Evolutionary conservation across 2,329 filamentous ascomycete genomes (phyloP).

Genomic region (Pseudopyricularia cyperi): DNA sequence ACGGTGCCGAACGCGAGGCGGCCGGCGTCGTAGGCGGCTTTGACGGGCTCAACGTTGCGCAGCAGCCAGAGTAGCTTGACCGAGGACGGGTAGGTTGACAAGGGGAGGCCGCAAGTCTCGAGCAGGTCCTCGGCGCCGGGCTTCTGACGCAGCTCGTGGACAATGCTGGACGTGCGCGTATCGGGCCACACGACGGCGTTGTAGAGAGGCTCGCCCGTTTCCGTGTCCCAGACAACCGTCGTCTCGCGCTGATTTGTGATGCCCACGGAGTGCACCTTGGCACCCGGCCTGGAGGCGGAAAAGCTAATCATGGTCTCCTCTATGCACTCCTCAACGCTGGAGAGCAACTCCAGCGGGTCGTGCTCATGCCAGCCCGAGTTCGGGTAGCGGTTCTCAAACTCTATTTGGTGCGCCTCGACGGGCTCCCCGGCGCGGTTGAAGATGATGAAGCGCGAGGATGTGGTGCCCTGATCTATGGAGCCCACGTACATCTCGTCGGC

Average conservation of each 20-base stretch:
- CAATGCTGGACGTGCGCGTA: constrained; percentile 59
- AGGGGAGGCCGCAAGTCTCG: constrained; percentile 63
- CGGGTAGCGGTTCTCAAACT: constrained; percentile 75
- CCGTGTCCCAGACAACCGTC: constrained; percentile 70
- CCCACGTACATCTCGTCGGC: constrained; percentile 49
- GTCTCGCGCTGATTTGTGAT: constrained; percentile 90
- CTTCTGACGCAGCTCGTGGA: constrained; percentile 60
- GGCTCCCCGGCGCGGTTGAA: constrained; percentile 71
- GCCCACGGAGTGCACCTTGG: constrained; percentile 62
- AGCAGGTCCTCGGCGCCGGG: constrained; percentile 56
- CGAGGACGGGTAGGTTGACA: constrained; percentile 80
- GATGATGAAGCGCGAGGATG: constrained; percentile 79
- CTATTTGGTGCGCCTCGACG: constrained; percentile 72
- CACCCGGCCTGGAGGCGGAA: constrained; percentile 51
- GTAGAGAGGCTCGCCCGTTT: constrained; percentile 66
- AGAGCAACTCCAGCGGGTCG: constrained; percentile 63
- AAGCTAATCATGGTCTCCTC: constrained; percentile 63
- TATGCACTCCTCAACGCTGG: constrained; percentile 67
- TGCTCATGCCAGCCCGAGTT: constrained; percentile 88
- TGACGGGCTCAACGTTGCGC: constrained; percentile 55
- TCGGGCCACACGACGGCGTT: constrained; percentile 89
- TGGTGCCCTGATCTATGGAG: constrained; percentile 84
- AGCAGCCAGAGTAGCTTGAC: constrained; percentile 79
- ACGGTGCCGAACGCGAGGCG: constrained; percentile 75
- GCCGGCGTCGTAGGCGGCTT: constrained; percentile 62